phyloP scores from a whole-genome alignment of 192 early-diverging fungal species.

The Kappamyces sp. region DNA sequence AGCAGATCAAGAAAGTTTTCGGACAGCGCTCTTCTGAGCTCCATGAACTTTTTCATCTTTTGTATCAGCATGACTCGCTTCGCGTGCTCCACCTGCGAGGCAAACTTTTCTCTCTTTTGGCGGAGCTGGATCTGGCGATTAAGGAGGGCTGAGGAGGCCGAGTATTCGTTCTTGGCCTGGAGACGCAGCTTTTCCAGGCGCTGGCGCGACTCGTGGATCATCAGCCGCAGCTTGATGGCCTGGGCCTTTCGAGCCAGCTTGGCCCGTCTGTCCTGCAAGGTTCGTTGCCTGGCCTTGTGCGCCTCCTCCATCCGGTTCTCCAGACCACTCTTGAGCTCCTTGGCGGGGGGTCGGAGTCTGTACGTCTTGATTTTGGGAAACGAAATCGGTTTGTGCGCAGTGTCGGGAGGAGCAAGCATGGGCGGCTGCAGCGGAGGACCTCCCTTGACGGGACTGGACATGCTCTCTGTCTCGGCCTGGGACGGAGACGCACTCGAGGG shows the following conservation, averaged over 20 bases:
- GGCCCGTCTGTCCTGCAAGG: constrained; percentile 25
- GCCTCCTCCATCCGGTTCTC: constrained; percentile 9
- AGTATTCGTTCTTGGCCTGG: constrained; percentile 35
- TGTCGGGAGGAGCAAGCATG: too few relatives aligned
- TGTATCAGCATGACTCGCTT: constrained; percentile 36
- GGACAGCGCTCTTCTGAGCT: constrained; percentile 34
- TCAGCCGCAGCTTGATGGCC: constrained; percentile 25
- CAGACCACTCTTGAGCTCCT: neutral
- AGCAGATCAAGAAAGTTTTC: constrained; percentile 29
- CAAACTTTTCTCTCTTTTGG: constrained; percentile 25
- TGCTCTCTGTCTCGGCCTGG: too few relatives aligned
- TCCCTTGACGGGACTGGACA: too few relatives aligned
- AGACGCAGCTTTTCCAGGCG: constrained; percentile 26
- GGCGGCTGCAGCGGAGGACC: too few relatives aligned
- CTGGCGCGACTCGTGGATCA: constrained; percentile 34
- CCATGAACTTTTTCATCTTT: constrained; percentile 31
- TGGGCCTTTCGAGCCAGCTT: constrained; percentile 25
- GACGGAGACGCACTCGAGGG: too few relatives aligned
- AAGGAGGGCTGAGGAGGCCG: constrained; percentile 30
- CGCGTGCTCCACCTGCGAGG: constrained; percentile 30
- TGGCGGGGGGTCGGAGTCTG: constrained; percentile 1
- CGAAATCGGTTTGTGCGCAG: neutral
- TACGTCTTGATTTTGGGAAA: constrained; percentile 7
- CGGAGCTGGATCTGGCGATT: constrained; percentile 35
- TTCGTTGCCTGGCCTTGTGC: neutral